Percentiles rank a stretch among this genome's conserved stretches.
Evolutionary conservation across 805 yeast species (phyloP).

Genomic region (Kregervanrija pseudodelftensis): DNA sequence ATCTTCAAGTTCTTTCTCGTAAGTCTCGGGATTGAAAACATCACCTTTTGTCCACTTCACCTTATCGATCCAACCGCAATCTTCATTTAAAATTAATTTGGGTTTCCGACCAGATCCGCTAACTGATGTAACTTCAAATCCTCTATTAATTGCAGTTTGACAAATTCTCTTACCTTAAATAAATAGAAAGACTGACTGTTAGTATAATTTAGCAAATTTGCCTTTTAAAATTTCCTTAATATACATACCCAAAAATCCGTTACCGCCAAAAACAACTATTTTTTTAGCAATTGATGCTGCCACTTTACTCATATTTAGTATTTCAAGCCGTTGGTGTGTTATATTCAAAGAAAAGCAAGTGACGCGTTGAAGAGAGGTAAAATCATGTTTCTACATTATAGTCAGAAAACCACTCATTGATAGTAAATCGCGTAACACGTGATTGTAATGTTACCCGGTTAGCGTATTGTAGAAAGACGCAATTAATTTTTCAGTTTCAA

Average conservation of each 20-base stretch:
- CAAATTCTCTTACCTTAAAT: conserved; percentile 55
- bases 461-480: too few relatives aligned
- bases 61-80: conserved; percentile 42
- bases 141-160: conserved; percentile 54
- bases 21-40: conserved; percentile 57
- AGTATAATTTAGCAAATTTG: too few relatives aligned
- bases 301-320: too few relatives aligned
- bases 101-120: conserved; percentile 49
- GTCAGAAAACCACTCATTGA: too few relatives aligned
- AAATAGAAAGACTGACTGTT: too few relatives aligned
- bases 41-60: conserved; percentile 66
- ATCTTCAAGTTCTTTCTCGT: conserved; percentile 37
- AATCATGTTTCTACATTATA: too few relatives aligned
- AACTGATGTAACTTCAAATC: conserved; percentile 62
- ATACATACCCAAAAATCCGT: conserved; percentile 60
- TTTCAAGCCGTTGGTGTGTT: too few relatives aligned
- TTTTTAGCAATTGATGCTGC: conserved; percentile 1
- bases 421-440: too few relatives aligned
- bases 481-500: background rate
- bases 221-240: background rate
- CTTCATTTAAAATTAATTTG: conserved; percentile 22
- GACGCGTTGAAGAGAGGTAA: too few relatives aligned
- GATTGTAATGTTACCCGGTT: conserved; percentile 1
- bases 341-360: too few relatives aligned
- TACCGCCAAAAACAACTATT: conserved; percentile 75